These are phyloP conservation scores for Chaetomium cochliodes DNA, from an alignment of 495 filamentous ascomycete species.

Conservation along the genomic window DNA sequence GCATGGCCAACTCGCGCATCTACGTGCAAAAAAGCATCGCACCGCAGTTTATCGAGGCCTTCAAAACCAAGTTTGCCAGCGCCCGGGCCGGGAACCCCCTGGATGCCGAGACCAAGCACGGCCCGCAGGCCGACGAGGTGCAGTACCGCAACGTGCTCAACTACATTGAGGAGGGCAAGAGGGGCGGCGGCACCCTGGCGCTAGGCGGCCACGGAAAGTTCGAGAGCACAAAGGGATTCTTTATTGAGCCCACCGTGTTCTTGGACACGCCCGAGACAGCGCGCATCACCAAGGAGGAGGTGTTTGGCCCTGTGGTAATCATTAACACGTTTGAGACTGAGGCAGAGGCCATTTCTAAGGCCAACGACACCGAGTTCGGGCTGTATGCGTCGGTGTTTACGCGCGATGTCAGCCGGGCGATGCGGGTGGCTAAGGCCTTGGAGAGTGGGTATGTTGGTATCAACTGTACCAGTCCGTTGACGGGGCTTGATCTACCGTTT, in stretches of 20 bases:
- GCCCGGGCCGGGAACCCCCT: conserved; percentile 62
- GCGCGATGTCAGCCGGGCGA: conserved; percentile 63
- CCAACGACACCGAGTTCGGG: conserved; percentile 72
- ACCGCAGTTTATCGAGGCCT: conserved; percentile 54
- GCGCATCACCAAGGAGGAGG: conserved; percentile 54
- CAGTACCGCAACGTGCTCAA: conserved; percentile 38
- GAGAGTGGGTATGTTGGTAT: conserved; percentile 59
- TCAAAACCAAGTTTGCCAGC: conserved; percentile 57
- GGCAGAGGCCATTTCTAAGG: conserved; percentile 62
- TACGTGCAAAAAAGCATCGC: conserved; percentile 65
- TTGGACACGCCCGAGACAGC: conserved; percentile 64
- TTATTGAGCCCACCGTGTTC: conserved; percentile 70
- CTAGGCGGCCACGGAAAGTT: conserved; percentile 33
- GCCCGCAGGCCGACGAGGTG: conserved; percentile 51
- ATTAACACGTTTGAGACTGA: conserved; percentile 66
- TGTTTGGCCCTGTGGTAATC: conserved; percentile 68
- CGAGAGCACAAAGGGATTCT: conserved; percentile 40
- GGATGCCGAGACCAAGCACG: conserved; percentile 62
- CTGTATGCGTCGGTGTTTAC: conserved; percentile 76
- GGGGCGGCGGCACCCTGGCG: conserved; percentile 32
- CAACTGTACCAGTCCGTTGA: conserved; percentile 43
- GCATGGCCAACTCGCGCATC: conserved; percentile 74
- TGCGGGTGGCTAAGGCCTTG: conserved; percentile 63
- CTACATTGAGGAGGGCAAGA: conserved; percentile 41
- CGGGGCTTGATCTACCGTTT: conserved; percentile 43